Conservation (phyloP, 805 yeast genomes). For the Candida ascalaphidarum region DNA sequence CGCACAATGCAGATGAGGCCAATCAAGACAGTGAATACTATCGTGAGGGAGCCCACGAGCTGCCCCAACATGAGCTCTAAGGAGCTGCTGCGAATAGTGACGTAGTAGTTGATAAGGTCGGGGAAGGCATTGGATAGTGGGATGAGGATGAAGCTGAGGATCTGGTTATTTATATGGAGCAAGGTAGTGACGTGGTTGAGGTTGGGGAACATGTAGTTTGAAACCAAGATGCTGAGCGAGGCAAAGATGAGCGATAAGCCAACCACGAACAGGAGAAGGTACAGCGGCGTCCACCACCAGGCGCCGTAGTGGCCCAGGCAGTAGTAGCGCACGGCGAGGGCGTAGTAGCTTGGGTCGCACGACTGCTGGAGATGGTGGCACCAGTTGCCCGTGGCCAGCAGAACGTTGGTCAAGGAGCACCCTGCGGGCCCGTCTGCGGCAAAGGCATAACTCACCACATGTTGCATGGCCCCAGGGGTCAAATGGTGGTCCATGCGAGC, state of each 20-base stretch:
- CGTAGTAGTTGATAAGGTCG: conserved; percentile 27
- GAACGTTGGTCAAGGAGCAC: no score
- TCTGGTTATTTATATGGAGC: conserved; percentile 16
- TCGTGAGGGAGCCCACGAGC: conserved; percentile 24
- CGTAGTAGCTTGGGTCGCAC: conserved; percentile 17
- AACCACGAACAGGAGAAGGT: conserved; percentile 3
- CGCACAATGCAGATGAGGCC: conserved; percentile 19
- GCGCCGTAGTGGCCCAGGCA: conserved; percentile 13
- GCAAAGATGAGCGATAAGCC: conserved; percentile 3
- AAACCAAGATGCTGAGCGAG: conserved; percentile 23
- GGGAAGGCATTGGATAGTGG: conserved; percentile 31
- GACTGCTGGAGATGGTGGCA: conserved; percentile 10
- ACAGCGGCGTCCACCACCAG: conserved; percentile 1
- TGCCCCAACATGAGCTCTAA: conserved; percentile 30
- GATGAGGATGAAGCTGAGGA: conserved; percentile 23
- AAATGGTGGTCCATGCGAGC: no score
- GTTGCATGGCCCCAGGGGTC: no score
- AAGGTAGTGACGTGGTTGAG: conserved; percentile 17
- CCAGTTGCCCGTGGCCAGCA: conserved; percentile 1
- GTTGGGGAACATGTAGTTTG: conserved; percentile 23
- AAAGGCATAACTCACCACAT: no score
- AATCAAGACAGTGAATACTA: conserved; percentile 24
- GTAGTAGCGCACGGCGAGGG: conserved; percentile 18
- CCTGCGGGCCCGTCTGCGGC: no score
- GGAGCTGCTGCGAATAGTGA: conserved; percentile 17